Percentiles rank a stretch among this genome's conserved stretches.
Evolutionary conservation across 345 rosid genomes (phyloP).

Genomic region (Hibiscus tridactylites): DNA sequence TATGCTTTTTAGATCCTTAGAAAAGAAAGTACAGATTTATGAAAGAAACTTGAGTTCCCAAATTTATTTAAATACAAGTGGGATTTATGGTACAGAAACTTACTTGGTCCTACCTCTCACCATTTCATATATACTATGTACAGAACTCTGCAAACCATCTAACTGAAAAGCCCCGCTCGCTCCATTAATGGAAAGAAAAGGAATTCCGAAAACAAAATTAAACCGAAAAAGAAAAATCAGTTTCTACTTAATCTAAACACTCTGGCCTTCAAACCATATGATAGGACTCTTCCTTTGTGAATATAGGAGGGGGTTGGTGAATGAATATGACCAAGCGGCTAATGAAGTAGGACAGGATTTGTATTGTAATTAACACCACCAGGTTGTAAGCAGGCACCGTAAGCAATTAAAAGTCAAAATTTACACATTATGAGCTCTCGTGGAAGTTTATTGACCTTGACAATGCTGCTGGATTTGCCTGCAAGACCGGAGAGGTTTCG

Average conservation of each 20-base stretch:
- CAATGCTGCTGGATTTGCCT: slow-evolving; percentile 89
- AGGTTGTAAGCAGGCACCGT: slow-evolving; percentile 4
- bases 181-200: neutral
- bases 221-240: slow-evolving; percentile 1
- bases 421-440: slow-evolving; percentile 37
- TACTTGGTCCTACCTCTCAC: slow-evolving; percentile 22
- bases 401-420: slow-evolving; percentile 4
- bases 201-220: neutral
- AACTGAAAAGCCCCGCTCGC: slow-evolving; percentile 10
- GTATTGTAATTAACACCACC: slow-evolving; percentile 4
- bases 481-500: slow-evolving; percentile 45
- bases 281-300: slow-evolving; percentile 4
- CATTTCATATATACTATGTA: slow-evolving; percentile 28
- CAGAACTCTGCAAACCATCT: slow-evolving; percentile 26
- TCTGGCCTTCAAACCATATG: slow-evolving; percentile 11
- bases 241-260: slow-evolving; percentile 19
- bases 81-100: slow-evolving; percentile 31
- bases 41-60: slow-evolving; percentile 19
- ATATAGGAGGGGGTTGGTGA: neutral
- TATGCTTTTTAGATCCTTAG: neutral
- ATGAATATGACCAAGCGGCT: neutral
- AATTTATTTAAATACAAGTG: slow-evolving; percentile 36
- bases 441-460: slow-evolving; percentile 83
- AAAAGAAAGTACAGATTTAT: neutral
- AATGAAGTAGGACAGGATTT: neutral